These are phyloP conservation scores for Penicillium silybi DNA, from an alignment of 495 filamentous ascomycete genomes.

Conservation along the genomic window DNA sequence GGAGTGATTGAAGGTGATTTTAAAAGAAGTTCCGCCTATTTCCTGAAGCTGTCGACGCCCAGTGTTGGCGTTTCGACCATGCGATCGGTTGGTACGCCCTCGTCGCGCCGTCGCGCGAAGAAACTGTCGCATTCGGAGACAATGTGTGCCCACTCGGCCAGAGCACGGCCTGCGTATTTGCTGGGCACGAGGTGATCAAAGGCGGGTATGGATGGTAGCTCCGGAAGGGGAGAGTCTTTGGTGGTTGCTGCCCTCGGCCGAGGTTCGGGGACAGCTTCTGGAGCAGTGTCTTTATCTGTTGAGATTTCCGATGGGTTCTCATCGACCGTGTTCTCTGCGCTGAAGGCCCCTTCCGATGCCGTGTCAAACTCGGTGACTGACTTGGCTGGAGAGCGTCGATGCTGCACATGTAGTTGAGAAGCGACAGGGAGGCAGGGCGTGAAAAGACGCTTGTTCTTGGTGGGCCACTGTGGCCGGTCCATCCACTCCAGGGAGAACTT, in stretches of 20 bases:
- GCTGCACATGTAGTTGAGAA: conserved; percentile 49
- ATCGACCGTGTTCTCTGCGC: conserved; percentile 15
- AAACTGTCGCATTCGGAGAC: conserved; percentile 90
- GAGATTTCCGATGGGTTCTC: conserved; percentile 4
- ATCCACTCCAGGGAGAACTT: conserved; percentile 78
- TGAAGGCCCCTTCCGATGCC: conserved; percentile 19
- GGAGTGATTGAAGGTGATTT: not conserved
- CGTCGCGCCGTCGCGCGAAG: conserved; percentile 77
- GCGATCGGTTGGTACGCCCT: conserved; percentile 72
- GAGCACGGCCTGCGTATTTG: conserved; percentile 79
- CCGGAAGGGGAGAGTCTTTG: conserved; percentile 21
- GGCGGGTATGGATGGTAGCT: conserved; percentile 15
- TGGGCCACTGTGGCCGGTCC: conserved; percentile 50
- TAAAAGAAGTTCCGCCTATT: conserved; percentile 19
- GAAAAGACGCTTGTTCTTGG: conserved; percentile 58
- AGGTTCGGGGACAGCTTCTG: conserved; percentile 6
- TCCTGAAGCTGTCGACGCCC: conserved; percentile 79
- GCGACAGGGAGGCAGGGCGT: conserved; percentile 74
- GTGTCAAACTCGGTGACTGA: conserved; percentile 24
- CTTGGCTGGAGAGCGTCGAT: conserved; percentile 26
- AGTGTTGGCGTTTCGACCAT: conserved; percentile 85
- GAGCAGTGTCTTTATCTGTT: not conserved
- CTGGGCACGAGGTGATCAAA: conserved; percentile 39
- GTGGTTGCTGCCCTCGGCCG: conserved; percentile 11
- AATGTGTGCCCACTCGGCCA: conserved; percentile 87